phyloP scores from a whole-genome alignment of 257 asterid species.

The Solanum sejunctum region DNA sequence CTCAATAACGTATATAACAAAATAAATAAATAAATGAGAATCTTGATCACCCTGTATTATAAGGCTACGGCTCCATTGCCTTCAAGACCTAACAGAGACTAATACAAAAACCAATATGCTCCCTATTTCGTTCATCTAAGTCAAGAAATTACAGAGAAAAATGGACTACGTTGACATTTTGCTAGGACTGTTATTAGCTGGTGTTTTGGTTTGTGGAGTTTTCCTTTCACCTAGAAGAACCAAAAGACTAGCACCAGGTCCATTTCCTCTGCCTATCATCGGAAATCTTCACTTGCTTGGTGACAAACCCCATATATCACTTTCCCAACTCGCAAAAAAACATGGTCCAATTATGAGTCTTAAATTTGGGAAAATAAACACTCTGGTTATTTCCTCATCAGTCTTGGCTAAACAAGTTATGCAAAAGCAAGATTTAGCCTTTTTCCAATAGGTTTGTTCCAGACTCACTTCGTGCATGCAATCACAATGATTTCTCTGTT shows the following conservation, averaged over 20 bases:
- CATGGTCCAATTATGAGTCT: conserved; percentile 65
- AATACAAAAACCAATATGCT: too few species aligned
- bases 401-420: conserved; percentile 47
- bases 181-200: conserved; percentile 29
- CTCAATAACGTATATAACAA: too few species aligned
- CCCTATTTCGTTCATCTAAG: too few species aligned
- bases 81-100: too few species aligned
- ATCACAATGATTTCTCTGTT: conserved; percentile 42
- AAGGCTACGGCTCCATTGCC: too few species aligned
- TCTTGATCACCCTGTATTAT: too few species aligned
- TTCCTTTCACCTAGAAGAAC: neutral
- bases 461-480: conserved; percentile 42
- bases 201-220: neutral
- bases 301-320: conserved; percentile 56
- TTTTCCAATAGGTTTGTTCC: conserved; percentile 38
- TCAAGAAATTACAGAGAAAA: neutral
- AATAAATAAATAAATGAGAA: too few species aligned
- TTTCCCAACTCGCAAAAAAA: conserved; percentile 35
- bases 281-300: conserved; percentile 72
- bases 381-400: conserved; percentile 48
- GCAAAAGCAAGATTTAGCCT: conserved; percentile 55
- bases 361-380: conserved; percentile 41
- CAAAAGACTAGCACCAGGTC: conserved; percentile 14
- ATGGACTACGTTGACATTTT: conserved; percentile 14
- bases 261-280: conserved; percentile 55